These are phyloP conservation scores for Ogataea minuta DNA, from an alignment of 805 yeast genomes.

Conservation along the genomic window DNA sequence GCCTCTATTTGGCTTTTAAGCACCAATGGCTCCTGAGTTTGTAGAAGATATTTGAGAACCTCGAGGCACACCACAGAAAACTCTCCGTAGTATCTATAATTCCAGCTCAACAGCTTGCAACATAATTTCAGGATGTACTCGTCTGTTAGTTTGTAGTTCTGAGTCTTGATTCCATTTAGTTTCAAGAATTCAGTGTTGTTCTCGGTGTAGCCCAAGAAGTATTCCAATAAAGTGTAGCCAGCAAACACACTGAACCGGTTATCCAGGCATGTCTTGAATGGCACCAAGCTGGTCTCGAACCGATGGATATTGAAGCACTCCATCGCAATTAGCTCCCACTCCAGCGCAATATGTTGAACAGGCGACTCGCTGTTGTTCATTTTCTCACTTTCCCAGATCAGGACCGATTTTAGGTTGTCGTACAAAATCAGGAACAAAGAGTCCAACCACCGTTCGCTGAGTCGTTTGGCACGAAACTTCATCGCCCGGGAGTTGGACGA, in stretches of 20 bases:
- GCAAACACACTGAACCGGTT: constrained; percentile 65
- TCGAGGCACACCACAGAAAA: constrained; percentile 45
- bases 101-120: constrained; percentile 56
- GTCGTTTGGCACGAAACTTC: constrained; percentile 43
- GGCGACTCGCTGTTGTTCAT: constrained; percentile 21
- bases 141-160: constrained; percentile 20
- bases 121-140: constrained; percentile 43
- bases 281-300: constrained; percentile 48
- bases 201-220: constrained; percentile 34
- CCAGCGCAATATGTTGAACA: constrained; percentile 57
- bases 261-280: constrained; percentile 51
- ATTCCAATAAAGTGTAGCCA: constrained; percentile 47
- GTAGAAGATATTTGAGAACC: constrained; percentile 37
- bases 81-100: constrained; percentile 62
- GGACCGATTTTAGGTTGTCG: constrained; percentile 74
- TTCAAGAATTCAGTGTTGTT: constrained; percentile 24
- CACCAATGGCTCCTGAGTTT: constrained; percentile 37
- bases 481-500: constrained; percentile 26
- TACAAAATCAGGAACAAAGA: constrained; percentile 63
- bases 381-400: constrained; percentile 48
- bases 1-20: constrained; percentile 41
- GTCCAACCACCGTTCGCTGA: constrained; percentile 75
- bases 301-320: constrained; percentile 48
- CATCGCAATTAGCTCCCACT: constrained; percentile 72
- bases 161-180: constrained; percentile 23